A percentile compares a stretch with the other conserved stretches of the same genome.
These are phyloP conservation scores for Fragilaria crotonensis DNA, from an alignment of 108 stramenopile species.

Conservation along the genomic window DNA sequence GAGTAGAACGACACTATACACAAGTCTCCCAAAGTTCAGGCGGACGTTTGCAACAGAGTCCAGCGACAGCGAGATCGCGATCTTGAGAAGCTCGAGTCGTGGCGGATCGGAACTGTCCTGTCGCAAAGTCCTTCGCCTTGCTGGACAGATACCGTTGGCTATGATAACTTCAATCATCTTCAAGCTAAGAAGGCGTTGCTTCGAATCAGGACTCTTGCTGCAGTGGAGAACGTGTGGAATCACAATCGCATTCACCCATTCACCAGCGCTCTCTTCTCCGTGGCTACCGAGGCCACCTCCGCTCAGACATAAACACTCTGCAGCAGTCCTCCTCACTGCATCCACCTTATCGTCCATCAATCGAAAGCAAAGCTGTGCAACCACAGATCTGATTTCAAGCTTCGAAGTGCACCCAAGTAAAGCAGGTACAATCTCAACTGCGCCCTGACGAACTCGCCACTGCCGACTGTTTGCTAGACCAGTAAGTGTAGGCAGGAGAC, in stretches of 20 bases:
- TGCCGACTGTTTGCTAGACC: slow-evolving; percentile 76
- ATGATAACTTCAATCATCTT: slow-evolving; percentile 79
- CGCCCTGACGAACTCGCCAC: slow-evolving; percentile 85
- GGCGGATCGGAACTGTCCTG: slow-evolving; percentile 26
- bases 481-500: slow-evolving; percentile 77
- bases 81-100: slow-evolving; percentile 48
- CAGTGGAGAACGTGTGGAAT: slow-evolving; percentile 66
- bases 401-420: slow-evolving; percentile 75
- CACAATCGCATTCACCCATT: slow-evolving; percentile 78
- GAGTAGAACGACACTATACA: slow-evolving; percentile 40
- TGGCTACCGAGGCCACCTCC: slow-evolving; percentile 78
- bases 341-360: slow-evolving; percentile 79
- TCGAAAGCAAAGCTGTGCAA: slow-evolving; percentile 64
- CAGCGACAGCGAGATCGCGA: slow-evolving; percentile 57
- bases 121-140: too few species aligned
- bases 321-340: slow-evolving; percentile 76
- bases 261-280: slow-evolving; percentile 64
- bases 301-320: slow-evolving; percentile 78
- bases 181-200: slow-evolving; percentile 68
- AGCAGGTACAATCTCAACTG: slow-evolving; percentile 89
- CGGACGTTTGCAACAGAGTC: slow-evolving; percentile 81
- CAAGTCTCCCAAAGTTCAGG: slow-evolving; percentile 72
- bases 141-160: slow-evolving; percentile 33
- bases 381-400: slow-evolving; percentile 73
- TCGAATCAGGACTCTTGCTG: slow-evolving; percentile 50